Base-by-base conservation (phyloP, 768 basidiomycete species). In the Mycena rebaudengoi region DNA sequence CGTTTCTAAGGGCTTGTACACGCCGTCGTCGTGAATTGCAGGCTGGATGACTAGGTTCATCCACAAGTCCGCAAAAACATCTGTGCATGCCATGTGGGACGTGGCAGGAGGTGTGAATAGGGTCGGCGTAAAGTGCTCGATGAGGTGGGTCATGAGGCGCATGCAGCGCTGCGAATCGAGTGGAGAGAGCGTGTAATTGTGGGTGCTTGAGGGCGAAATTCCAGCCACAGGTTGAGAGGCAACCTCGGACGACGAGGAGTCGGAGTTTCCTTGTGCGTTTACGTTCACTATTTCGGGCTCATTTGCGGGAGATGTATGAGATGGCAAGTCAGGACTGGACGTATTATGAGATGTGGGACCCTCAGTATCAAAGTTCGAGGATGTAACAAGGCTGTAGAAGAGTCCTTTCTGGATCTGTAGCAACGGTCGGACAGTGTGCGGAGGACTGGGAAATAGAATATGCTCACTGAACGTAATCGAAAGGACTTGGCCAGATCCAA, bases 71-170 rank as follows among this genome's bases (percentile, higher is more conserved):
- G 91, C 92, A 56, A 93, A 82, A 0, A 85, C 76, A 71, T 91
- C 86, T 4, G 91, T 92, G 74, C 92, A 93, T 5, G 76, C 76
- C 90, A 91, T 91, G 70, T 92, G 92, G 2, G 80, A 76, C n/a
- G 88, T 87, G 7, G 86, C 81, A 5, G 88, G 83, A 26, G 89
- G 85, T 2, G 91, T 91, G 73, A 93, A 93, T 0, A 93, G 75
- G 33, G 88, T 79, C 2, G 91, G 90, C 0, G 90, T 89, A 71
- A 92, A 92, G 72, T 90, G 82, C 5, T 81, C 82, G 60, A 93
- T 86, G 62, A 93, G 72, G 28, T 72, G 73, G 7, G 78, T 76
- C 82, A 89, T 84, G 32, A 90, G 79, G n/a, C 69, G 69, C 64
- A 74, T 76, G 67, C 86, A 88, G 35, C 79, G 79, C 53, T 78